Percentiles rank a stretch among this genome's conserved stretches.
Conservation (phyloP, 108 stramenopile species). For the Pinguiococcus pyrenoidosus region DNA sequence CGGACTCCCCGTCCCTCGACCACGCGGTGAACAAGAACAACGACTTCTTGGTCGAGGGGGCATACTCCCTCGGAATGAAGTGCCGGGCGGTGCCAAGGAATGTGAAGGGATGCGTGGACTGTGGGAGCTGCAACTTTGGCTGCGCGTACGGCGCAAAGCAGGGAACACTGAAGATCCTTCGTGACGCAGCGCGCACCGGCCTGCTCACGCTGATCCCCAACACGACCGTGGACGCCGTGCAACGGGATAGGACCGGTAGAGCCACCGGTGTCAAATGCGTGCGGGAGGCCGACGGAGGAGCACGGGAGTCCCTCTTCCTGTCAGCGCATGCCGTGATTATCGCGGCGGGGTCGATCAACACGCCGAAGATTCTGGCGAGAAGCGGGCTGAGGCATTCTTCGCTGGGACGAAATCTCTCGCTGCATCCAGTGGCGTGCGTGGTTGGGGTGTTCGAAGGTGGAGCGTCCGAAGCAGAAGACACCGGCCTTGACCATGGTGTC, state of each 20-base stretch:
- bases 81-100: conserved; percentile 27
- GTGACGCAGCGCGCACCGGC: conserved; percentile 12
- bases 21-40: conserved; percentile 37
- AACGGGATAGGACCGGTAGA: no score
- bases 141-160: conserved; percentile 28
- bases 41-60: conserved; percentile 29
- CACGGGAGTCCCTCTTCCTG: conserved; percentile 13
- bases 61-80: conserved; percentile 23
- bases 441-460: conserved; percentile 20
- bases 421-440: conserved; percentile 38
- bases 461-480: not conserved
- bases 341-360: conserved; percentile 38
- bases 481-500: conserved; percentile 15
- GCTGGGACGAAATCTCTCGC: conserved; percentile 35
- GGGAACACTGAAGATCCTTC: conserved; percentile 23
- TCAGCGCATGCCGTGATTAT: conserved; percentile 26
- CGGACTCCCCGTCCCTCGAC: conserved; percentile 13
- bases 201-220: conserved; percentile 8
- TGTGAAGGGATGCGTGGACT: conserved; percentile 29
- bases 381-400: conserved; percentile 34
- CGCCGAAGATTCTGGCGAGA: conserved; percentile 39
- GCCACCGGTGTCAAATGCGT: no score
- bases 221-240: conserved; percentile 3
- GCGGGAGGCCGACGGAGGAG: no score
- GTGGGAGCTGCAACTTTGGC: conserved; percentile 29